A percentile compares a stretch with the other conserved stretches of the same genome.
Conservation (phyloP, 1,139 yeast species). For the Protomyces inundatus region DNA sequence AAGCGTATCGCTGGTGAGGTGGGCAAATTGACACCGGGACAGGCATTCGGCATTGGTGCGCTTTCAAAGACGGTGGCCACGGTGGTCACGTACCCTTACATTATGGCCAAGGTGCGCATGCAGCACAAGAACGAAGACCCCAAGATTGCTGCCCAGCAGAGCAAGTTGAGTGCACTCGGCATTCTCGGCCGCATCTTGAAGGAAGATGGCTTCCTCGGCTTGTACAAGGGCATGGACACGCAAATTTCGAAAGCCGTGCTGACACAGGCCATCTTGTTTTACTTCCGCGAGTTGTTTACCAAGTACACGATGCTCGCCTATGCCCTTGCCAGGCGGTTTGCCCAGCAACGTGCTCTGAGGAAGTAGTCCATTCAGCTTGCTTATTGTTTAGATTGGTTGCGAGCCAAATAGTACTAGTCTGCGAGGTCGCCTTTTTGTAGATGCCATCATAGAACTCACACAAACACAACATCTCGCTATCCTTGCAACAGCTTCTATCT, state of each 20-base stretch:
- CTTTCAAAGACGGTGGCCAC: slow-evolving; percentile 78
- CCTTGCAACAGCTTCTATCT: too few species aligned
- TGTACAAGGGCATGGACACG: slow-evolving; percentile 78
- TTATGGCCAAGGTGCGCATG: slow-evolving; percentile 75
- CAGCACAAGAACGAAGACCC: slow-evolving; percentile 47
- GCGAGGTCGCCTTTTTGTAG: too few species aligned
- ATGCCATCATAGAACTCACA: too few species aligned
- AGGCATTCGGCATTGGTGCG: slow-evolving; percentile 71
- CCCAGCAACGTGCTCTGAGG: slow-evolving; percentile 2
- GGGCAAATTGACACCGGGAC: slow-evolving; percentile 54
- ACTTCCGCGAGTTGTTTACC: slow-evolving; percentile 55
- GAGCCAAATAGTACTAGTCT: too few species aligned
- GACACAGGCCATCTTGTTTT: slow-evolving; percentile 79
- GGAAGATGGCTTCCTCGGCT: slow-evolving; percentile 50
- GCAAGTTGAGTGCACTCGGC: slow-evolving; percentile 50
- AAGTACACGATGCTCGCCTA: slow-evolving; percentile 21
- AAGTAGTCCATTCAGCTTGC: neutral
- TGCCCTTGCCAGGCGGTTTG: slow-evolving; percentile 11
- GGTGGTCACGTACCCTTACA: slow-evolving; percentile 73
- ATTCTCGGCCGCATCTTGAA: slow-evolving; percentile 49
- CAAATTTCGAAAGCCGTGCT: slow-evolving; percentile 76
- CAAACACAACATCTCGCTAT: too few species aligned
- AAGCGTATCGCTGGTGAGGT: slow-evolving; percentile 49
- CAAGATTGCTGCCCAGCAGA: slow-evolving; percentile 35
- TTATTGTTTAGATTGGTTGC: too few species aligned